Conservation (phyloP, 768 basidiomycete genomes). For the Suillus weaverae region DNA sequence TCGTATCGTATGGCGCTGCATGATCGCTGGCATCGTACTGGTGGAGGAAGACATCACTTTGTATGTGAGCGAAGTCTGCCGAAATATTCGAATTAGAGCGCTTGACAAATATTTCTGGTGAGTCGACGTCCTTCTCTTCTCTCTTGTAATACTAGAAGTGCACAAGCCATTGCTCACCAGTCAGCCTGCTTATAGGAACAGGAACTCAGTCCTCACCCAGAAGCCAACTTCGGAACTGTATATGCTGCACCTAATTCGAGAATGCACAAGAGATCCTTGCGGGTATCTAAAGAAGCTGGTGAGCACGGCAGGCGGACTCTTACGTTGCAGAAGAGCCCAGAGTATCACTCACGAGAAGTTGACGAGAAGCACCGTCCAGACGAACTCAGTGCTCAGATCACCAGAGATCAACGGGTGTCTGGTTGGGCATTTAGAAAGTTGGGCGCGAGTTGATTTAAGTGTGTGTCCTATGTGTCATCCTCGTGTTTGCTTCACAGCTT, state of each 20-base stretch:
- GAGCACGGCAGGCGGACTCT: not conserved
- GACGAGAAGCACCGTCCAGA: not conserved
- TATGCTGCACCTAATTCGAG: not conserved
- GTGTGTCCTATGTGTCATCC: not conserved
- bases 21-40: too few species aligned
- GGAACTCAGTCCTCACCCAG: not conserved
- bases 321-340: not conserved
- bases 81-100: too few species aligned
- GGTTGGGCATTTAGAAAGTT: too few species aligned
- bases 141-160: not conserved
- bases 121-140: not conserved
- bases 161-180: not conserved
- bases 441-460: too few species aligned
- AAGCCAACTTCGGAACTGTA: not conserved
- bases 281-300: not conserved
- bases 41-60: not conserved
- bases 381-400: not conserved
- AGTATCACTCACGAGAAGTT: not conserved
- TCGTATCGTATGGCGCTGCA: too few species aligned
- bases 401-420: too few species aligned
- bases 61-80: too few species aligned
- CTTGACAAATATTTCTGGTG: not conserved
- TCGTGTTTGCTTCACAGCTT: not conserved
- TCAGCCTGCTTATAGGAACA: not conserved
- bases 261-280: not conserved